phyloP scores from a whole-genome alignment of 2,329 filamentous ascomycete species.

The Colletotrichum simmondsii region DNA sequence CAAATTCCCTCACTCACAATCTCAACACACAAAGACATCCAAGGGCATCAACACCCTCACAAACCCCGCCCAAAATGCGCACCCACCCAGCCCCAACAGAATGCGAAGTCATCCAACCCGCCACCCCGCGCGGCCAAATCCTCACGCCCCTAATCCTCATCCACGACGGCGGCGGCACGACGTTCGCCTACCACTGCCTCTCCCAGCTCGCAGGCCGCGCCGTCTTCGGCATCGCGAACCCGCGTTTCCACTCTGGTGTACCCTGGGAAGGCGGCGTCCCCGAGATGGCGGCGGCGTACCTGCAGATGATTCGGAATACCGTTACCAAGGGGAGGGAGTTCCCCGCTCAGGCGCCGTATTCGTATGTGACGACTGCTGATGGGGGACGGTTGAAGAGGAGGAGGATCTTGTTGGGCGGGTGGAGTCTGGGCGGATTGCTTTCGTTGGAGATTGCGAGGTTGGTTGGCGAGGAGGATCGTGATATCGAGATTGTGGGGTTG shows the following conservation, averaged over 20 bases:
- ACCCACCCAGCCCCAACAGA: constrained; percentile 3
- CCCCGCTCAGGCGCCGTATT: constrained; percentile 17
- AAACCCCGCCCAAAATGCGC: not conserved
- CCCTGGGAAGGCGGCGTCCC: constrained; percentile 62
- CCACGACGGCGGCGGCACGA: constrained; percentile 71
- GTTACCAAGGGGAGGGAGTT: constrained; percentile 38
- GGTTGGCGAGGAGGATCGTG: constrained; percentile 42
- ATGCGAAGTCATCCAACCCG: constrained; percentile 33
- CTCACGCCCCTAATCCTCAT: constrained; percentile 64
- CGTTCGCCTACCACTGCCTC: constrained; percentile 67
- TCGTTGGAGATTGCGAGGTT: constrained; percentile 61
- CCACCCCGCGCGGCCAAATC: constrained; percentile 15
- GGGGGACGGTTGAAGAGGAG: constrained; percentile 5
- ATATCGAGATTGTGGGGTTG: constrained; percentile 58
- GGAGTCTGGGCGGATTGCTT: constrained; percentile 65
- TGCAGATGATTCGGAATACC: constrained; percentile 53
- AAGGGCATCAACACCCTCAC: too few species aligned
- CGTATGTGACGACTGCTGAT: constrained; percentile 39
- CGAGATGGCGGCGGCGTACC: constrained; percentile 66
- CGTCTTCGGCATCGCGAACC: constrained; percentile 66
- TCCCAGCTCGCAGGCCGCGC: constrained; percentile 55
- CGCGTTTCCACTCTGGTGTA: constrained; percentile 57
- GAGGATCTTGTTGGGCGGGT: constrained; percentile 63
- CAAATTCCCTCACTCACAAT: not conserved
- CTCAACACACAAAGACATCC: too few species aligned